These are phyloP conservation scores for Telfairia occidentalis DNA, from an alignment of 331 rosid species.

Conservation along the genomic window DNA sequence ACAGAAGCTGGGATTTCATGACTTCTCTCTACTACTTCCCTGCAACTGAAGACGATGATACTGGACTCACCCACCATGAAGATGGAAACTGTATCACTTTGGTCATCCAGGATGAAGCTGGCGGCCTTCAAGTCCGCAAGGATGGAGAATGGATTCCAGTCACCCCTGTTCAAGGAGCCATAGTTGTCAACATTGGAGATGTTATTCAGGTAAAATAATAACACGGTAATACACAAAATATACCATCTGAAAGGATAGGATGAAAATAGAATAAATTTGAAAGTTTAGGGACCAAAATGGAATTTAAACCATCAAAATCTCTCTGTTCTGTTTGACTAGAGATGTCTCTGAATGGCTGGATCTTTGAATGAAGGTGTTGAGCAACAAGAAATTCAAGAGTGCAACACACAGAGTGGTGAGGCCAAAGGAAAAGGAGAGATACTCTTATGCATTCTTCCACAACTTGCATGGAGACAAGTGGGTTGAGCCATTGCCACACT, in stretches of 20 bases:
- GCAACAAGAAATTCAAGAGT: constrained; percentile 43
- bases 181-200: constrained; percentile 45
- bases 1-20: constrained; percentile 43
- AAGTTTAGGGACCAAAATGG: too few species aligned
- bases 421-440: constrained; percentile 19
- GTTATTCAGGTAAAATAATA: constrained; percentile 40
- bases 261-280: too few species aligned
- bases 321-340: not conserved
- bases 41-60: constrained; percentile 20
- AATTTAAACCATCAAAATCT: too few species aligned
- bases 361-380: constrained; percentile 28
- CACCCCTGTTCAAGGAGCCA: constrained; percentile 25
- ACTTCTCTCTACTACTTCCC: constrained; percentile 25
- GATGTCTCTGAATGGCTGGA: too few species aligned
- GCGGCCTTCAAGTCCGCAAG: constrained; percentile 29
- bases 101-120: constrained; percentile 36
- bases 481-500: constrained; percentile 38
- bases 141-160: constrained; percentile 35
- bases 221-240: too few species aligned
- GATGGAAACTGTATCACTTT: constrained; percentile 34
- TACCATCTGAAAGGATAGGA: too few species aligned
- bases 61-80: constrained; percentile 31
- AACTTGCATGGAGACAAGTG: constrained; percentile 38
- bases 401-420: constrained; percentile 44
- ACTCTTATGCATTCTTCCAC: constrained; percentile 34